Percentiles rank a stretch among this genome's conserved stretches.
Conservation (phyloP, 768 basidiomycete species). For the Pulveroboletus sp. region DNA sequence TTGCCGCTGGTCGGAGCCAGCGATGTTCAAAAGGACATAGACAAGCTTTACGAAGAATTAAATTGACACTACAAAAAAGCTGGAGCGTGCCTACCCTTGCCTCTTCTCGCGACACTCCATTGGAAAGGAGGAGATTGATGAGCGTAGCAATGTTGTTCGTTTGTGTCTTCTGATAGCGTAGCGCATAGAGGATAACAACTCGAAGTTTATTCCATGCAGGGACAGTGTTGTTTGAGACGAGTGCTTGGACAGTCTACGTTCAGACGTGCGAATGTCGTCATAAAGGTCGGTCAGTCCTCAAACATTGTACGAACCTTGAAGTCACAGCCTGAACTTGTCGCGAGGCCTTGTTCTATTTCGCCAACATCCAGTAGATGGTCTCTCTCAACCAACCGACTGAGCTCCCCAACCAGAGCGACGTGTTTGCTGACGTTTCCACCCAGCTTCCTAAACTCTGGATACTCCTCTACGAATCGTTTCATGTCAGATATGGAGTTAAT, state of each 20-base stretch:
- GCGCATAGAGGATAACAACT: conserved; percentile 86
- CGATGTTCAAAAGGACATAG: conserved; percentile 87
- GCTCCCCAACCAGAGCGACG: conserved; percentile 93
- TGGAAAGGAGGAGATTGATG: conserved; percentile 69
- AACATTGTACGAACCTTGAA: conserved; percentile 55
- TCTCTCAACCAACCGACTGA: conserved; percentile 84
- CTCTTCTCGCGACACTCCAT: conserved; percentile 76
- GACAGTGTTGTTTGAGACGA: conserved; percentile 66
- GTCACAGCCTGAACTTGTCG: conserved; percentile 88
- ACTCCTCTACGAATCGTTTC: conserved; percentile 97
- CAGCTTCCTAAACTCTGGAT: conserved; percentile 94
- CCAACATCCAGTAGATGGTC: conserved; percentile 87
- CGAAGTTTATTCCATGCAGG: conserved; percentile 83
- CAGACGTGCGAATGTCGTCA: background rate
- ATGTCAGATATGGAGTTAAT: conserved; percentile 96
- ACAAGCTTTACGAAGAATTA: conserved; percentile 61
- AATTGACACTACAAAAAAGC: conserved; percentile 2
- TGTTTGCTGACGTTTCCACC: conserved; percentile 99
- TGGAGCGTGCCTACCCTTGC: conserved; percentile 47
- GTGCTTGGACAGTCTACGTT: conserved; percentile 73
- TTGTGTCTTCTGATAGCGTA: conserved; percentile 91
- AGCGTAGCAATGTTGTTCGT: conserved; percentile 77
- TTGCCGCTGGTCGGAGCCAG: conserved; percentile 94
- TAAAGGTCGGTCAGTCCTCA: background rate
- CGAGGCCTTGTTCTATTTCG: conserved; percentile 95